Conservation (phyloP, 352 stramenopile genomes). For the Pelagophyceae sp. region DNA sequence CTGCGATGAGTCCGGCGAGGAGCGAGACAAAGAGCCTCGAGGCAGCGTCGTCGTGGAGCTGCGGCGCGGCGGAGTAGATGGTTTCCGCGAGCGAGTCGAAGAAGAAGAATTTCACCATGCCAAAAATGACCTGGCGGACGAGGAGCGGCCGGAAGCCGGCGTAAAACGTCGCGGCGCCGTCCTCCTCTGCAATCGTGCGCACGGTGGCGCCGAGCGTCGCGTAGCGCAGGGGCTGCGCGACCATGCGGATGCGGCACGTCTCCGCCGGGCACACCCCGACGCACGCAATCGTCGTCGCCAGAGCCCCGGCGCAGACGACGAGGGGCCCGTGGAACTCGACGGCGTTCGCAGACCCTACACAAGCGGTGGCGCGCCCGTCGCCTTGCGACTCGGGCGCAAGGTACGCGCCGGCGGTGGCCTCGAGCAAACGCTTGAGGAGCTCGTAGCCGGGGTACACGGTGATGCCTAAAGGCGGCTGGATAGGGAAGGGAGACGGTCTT, state of each 20-base stretch:
- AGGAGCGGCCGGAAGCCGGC: conserved; percentile 55
- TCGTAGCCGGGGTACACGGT: conserved; percentile 65
- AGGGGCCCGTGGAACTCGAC: conserved; percentile 46
- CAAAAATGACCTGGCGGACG: conserved; percentile 63
- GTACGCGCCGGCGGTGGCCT: conserved; percentile 33
- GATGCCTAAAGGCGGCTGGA: too few relatives aligned
- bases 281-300: conserved; percentile 55
- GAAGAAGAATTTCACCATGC: conserved; percentile 64
- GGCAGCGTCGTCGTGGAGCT: conserved; percentile 40
- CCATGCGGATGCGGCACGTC: conserved; percentile 53
- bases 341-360: conserved; percentile 39
- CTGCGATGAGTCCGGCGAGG: conserved; percentile 52
- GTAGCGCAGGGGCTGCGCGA: conserved; percentile 52
- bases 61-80: conserved; percentile 42
- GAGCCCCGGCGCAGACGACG: conserved; percentile 53
- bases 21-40: conserved; percentile 52
- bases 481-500: too few relatives aligned
- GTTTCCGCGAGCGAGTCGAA: conserved; percentile 56
- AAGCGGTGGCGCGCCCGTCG: background rate
- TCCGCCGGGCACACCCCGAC: conserved; percentile 59
- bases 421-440: conserved; percentile 58
- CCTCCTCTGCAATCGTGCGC: conserved; percentile 43
- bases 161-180: conserved; percentile 45
- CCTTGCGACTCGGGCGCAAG: too few relatives aligned
- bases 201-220: conserved; percentile 46